Evolutionary conservation across 306 rosid species (phyloP).

Genomic region (Castanospermum australe): DNA sequence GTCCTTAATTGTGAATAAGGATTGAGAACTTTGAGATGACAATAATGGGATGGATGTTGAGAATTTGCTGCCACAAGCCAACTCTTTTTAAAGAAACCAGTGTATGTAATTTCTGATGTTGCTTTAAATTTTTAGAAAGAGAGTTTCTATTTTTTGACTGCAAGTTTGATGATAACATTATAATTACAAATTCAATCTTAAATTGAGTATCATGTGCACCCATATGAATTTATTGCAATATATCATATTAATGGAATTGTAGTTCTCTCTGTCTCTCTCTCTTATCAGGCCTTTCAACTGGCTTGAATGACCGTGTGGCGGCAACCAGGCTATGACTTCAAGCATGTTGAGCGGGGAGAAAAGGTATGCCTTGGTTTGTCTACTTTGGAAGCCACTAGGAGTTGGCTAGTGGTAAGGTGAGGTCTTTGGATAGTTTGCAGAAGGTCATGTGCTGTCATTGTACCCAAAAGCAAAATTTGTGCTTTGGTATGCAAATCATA

Average conservation of each 20-base stretch:
- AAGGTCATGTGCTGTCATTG: neutral
- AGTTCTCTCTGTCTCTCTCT: neutral
- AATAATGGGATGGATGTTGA: neutral
- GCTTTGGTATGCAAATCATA: neutral
- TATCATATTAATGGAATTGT: slow-evolving; percentile 7
- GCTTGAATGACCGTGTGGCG: slow-evolving; percentile 73
- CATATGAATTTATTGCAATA: neutral
- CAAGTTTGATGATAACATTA: neutral
- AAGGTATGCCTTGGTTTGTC: slow-evolving; percentile 53
- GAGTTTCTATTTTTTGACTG: neutral
- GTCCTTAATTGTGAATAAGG: neutral
- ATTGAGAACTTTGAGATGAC: neutral
- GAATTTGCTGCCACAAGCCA: neutral
- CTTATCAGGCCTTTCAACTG: slow-evolving; percentile 51
- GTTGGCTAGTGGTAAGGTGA: neutral
- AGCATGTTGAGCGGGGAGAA: slow-evolving; percentile 84
- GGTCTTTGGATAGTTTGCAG: neutral
- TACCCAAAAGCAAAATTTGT: slow-evolving; percentile 5
- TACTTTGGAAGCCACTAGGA: neutral
- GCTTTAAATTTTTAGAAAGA: neutral
- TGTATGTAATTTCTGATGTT: neutral
- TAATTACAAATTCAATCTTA: neutral
- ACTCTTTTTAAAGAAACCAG: neutral
- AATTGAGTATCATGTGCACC: neutral
- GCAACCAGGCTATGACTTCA: slow-evolving; percentile 63